phyloP scores from a whole-genome alignment of 768 basidiomycete genomes.

The Hygrophoropsis aurantiaca region DNA sequence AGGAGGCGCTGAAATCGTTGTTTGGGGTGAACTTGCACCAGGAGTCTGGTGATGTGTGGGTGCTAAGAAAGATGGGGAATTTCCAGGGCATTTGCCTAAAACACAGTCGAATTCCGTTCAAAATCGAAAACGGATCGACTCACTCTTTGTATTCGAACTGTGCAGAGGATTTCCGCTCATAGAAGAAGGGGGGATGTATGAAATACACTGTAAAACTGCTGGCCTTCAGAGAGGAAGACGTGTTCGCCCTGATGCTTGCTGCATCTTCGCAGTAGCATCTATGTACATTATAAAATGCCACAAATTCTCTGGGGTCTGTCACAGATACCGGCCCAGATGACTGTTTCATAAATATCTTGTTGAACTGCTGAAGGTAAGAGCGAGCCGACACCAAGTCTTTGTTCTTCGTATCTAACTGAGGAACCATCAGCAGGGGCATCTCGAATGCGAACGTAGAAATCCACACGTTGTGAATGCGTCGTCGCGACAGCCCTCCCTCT shows the following conservation, averaged over 20 bases:
- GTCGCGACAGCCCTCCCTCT: too few relatives aligned
- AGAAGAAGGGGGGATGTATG: background rate
- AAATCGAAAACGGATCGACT: background rate
- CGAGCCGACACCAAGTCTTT: too few relatives aligned
- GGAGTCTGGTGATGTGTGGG: accelerated
- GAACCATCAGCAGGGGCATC: too few relatives aligned
- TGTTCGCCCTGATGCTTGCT: background rate
- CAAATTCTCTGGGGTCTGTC: background rate
- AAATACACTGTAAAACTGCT: background rate
- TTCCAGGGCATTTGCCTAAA: background rate
- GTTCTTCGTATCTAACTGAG: too few relatives aligned
- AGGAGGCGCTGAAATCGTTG: slow-evolving; percentile 7
- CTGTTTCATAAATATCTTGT: too few relatives aligned
- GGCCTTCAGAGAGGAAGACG: background rate
- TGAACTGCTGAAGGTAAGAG: too few relatives aligned
- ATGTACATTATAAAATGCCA: background rate
- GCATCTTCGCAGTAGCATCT: background rate
- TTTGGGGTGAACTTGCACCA: slow-evolving; percentile 5
- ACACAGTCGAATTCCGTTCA: too few relatives aligned
- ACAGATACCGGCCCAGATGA: too few relatives aligned
- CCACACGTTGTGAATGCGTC: too few relatives aligned
- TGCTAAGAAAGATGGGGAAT: slow-evolving; percentile 2
- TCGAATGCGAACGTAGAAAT: too few relatives aligned
- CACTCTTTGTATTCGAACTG: background rate
- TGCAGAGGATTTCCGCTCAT: background rate